Percentiles rank a stretch among this genome's conserved stretches.
phyloP scores from a whole-genome alignment of 192 early-diverging fungal species.

The Coemansia sp. region DNA sequence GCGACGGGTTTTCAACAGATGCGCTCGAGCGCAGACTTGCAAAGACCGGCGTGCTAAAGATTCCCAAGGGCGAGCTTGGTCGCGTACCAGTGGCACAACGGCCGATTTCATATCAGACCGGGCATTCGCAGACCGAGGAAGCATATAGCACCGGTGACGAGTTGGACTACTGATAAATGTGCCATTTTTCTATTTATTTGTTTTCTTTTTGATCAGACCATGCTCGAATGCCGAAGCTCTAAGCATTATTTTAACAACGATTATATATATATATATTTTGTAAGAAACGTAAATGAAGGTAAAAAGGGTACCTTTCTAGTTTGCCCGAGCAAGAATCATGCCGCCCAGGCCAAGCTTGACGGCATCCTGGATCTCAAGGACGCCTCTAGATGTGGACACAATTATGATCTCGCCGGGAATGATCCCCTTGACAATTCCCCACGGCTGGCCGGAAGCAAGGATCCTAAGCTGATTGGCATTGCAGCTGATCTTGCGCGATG shows the following conservation, averaged over 20 bases:
- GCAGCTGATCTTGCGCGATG: slow-evolving; percentile 76
- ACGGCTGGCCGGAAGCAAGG: slow-evolving; percentile 68
- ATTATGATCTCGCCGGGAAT: slow-evolving; percentile 90
- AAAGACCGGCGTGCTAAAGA: slow-evolving; percentile 56
- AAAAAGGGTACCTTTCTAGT: slow-evolving; percentile 1
- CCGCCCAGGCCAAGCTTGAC: slow-evolving; percentile 80
- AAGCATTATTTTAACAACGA: background rate
- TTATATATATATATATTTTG: background rate
- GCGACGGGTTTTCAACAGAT: slow-evolving; percentile 77
- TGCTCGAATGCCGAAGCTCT: background rate
- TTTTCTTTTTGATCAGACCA: too few relatives aligned
- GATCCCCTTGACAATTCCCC: slow-evolving; percentile 76
- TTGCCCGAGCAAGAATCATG: slow-evolving; percentile 75
- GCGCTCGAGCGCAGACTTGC: slow-evolving; percentile 68
- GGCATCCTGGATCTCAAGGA: slow-evolving; percentile 89
- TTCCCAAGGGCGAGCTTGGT: slow-evolving; percentile 40
- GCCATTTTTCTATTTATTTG: too few relatives aligned
- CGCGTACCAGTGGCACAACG: slow-evolving; percentile 33
- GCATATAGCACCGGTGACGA: background rate
- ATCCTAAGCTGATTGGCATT: slow-evolving; percentile 75
- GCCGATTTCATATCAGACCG: slow-evolving; percentile 24
- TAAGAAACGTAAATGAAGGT: background rate
- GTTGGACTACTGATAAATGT: slow-evolving; percentile 7
- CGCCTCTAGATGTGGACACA: slow-evolving; percentile 78
- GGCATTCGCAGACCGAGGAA: background rate